Evolutionary conservation across 2,329 filamentous ascomycete species (phyloP).

Genomic region (Verticillium isaacii): DNA sequence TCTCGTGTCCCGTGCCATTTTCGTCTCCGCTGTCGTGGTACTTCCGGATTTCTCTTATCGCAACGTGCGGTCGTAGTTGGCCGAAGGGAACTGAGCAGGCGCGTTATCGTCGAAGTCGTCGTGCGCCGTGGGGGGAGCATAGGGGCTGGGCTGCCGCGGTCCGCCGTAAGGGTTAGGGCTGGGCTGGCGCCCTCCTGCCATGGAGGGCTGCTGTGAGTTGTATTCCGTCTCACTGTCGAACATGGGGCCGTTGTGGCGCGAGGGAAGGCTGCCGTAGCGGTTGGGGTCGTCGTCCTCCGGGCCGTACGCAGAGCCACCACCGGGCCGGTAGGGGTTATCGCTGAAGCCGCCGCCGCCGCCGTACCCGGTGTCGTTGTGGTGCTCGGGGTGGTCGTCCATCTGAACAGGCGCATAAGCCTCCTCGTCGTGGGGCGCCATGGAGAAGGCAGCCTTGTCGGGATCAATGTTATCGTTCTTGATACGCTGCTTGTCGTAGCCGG

Average conservation of each 20-base stretch:
- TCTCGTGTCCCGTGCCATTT: background rate
- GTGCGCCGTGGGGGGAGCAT: slow-evolving; percentile 32
- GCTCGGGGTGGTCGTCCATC: slow-evolving; percentile 47
- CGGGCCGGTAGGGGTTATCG: slow-evolving; percentile 26
- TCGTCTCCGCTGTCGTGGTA: background rate
- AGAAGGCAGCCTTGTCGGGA: slow-evolving; percentile 66
- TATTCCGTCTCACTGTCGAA: slow-evolving; percentile 51
- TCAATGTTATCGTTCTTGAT: slow-evolving; percentile 51
- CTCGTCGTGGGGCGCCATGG: slow-evolving; percentile 61
- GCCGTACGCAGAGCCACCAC: slow-evolving; percentile 16
- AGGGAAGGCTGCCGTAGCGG: slow-evolving; percentile 32
- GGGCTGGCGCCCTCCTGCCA: slow-evolving; percentile 22
- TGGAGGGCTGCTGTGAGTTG: slow-evolving; percentile 26
- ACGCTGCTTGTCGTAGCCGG: slow-evolving; percentile 52
- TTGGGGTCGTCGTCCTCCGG: slow-evolving; percentile 31
- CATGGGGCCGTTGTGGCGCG: slow-evolving; percentile 29
- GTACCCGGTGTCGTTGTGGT: slow-evolving; percentile 29
- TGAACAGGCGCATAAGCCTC: slow-evolving; percentile 61
- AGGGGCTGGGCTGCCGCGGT: slow-evolving; percentile 18
- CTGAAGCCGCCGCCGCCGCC: slow-evolving; percentile 27
- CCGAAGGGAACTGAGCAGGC: slow-evolving; percentile 51
- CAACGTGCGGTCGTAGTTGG: slow-evolving; percentile 46
- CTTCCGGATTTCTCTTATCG: background rate
- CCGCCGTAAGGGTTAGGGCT: slow-evolving; percentile 9
- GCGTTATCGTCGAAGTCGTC: slow-evolving; percentile 37